These are phyloP conservation scores for Globisporangium splendens DNA, from an alignment of 352 stramenopile species.

Conservation along the genomic window DNA sequence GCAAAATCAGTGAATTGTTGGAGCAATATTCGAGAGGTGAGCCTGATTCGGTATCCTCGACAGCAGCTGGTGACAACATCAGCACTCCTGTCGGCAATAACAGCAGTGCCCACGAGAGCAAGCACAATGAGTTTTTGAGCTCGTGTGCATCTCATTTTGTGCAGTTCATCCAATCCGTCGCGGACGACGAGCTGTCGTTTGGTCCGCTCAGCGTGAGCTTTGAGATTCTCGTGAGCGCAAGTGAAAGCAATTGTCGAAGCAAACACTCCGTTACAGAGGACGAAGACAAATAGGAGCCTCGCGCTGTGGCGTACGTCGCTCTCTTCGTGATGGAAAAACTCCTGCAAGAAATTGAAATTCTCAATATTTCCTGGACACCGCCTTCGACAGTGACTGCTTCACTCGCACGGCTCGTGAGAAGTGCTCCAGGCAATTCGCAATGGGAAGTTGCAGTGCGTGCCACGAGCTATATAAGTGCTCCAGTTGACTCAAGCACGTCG, in stretches of 20 bases:
- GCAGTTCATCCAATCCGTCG: neutral
- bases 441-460: slow-evolving; percentile 44
- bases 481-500: neutral
- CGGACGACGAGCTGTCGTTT: neutral
- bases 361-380: slow-evolving; percentile 27
- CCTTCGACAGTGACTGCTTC: slow-evolving; percentile 26
- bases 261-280: neutral
- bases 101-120: neutral
- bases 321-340: slow-evolving; percentile 42
- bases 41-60: too few relatives aligned
- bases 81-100: too few relatives aligned
- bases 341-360: slow-evolving; percentile 20
- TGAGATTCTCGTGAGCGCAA: slow-evolving; percentile 29
- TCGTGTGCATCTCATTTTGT: slow-evolving; percentile 9
- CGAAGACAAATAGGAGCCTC: slow-evolving; percentile 2
- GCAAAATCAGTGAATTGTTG: slow-evolving; percentile 4
- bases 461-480: slow-evolving; percentile 27
- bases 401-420: slow-evolving; percentile 33
- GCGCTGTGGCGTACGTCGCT: neutral
- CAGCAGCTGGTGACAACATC: neutral
- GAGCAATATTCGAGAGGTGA: neutral
- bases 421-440: slow-evolving; percentile 23
- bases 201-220: slow-evolving; percentile 23
- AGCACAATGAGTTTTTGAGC: neutral
- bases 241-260: neutral